phyloP scores from a whole-genome alignment of 805 yeast genomes.

The Zygosaccharomyces gambellarensis region DNA sequence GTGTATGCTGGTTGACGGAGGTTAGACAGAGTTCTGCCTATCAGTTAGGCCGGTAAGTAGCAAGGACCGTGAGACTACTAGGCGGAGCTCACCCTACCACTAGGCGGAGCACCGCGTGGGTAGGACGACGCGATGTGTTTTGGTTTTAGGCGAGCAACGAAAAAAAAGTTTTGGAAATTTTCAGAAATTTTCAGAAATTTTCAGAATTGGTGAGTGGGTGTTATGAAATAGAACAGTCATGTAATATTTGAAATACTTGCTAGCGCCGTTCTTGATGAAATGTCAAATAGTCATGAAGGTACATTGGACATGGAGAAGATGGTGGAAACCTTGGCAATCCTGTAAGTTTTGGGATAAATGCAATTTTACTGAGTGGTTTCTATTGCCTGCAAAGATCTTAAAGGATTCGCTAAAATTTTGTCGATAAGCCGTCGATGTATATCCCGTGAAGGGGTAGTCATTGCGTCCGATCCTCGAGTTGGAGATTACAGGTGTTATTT shows the following conservation, averaged over 20 bases:
- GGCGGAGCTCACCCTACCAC: background rate
- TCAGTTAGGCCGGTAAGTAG: background rate
- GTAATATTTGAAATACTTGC: background rate
- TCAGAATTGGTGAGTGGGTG: background rate
- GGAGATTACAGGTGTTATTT: no score
- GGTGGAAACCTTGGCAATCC: no score
- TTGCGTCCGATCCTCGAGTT: no score
- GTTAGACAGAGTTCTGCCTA: background rate
- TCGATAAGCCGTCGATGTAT: no score
- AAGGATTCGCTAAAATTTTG: no score
- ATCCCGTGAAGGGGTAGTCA: no score
- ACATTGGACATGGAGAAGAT: no score
- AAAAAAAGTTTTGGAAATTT: background rate
- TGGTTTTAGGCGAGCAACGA: background rate
- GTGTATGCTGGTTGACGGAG: background rate
- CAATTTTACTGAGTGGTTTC: no score
- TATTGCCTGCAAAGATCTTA: no score
- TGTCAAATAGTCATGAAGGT: background rate
- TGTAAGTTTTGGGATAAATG: no score
- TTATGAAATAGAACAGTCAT: background rate
- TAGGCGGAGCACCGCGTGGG: background rate
- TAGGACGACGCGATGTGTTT: background rate
- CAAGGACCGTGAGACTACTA: background rate
- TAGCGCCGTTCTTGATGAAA: background rate
- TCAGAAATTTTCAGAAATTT: background rate